These are phyloP conservation scores for Venturia carpophila DNA, from an alignment of 2,329 filamentous ascomycete species.

Conservation along the genomic window DNA sequence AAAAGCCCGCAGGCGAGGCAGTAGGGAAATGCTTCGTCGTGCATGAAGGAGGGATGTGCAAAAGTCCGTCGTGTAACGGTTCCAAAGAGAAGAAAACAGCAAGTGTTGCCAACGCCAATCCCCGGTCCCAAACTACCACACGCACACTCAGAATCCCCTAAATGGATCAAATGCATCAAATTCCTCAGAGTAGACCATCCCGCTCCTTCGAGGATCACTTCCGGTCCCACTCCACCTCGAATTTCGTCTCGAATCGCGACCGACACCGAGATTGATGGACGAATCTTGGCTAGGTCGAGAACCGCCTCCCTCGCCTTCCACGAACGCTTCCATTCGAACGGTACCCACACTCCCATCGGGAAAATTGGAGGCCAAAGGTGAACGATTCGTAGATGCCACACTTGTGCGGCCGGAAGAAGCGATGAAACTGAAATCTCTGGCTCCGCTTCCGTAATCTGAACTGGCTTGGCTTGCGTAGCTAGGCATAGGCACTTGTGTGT, in stretches of 20 bases:
- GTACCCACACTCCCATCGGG: constrained; percentile 78
- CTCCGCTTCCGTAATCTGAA: constrained; percentile 24
- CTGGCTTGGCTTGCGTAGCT: constrained; percentile 23
- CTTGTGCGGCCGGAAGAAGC: constrained; percentile 35
- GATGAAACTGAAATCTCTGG: constrained; percentile 26
- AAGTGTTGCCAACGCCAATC: not conserved
- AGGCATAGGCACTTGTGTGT: constrained; percentile 9
- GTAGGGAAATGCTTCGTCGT: not conserved
- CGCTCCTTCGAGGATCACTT: constrained; percentile 19
- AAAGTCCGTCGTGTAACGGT: not conserved
- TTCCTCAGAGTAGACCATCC: constrained; percentile 22
- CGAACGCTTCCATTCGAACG: constrained; percentile 95
- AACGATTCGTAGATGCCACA: constrained; percentile 40
- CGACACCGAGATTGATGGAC: constrained; percentile 1
- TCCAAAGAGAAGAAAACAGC: not conserved
- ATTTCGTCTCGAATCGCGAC: constrained; percentile 3
- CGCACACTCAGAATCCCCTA: constrained; percentile 26
- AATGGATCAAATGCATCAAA: constrained; percentile 38
- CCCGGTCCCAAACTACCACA: not conserved
- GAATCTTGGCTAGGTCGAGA: constrained; percentile 13
- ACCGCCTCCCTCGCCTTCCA: constrained; percentile 42
- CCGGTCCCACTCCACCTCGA: constrained; percentile 26
- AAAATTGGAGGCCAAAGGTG: constrained; percentile 49
- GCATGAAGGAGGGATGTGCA: constrained; percentile 2
- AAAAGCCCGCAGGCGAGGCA: not conserved